These are phyloP conservation scores for Acorus calamus DNA, from an alignment of 106 monocot genomes.

Conservation along the genomic window DNA sequence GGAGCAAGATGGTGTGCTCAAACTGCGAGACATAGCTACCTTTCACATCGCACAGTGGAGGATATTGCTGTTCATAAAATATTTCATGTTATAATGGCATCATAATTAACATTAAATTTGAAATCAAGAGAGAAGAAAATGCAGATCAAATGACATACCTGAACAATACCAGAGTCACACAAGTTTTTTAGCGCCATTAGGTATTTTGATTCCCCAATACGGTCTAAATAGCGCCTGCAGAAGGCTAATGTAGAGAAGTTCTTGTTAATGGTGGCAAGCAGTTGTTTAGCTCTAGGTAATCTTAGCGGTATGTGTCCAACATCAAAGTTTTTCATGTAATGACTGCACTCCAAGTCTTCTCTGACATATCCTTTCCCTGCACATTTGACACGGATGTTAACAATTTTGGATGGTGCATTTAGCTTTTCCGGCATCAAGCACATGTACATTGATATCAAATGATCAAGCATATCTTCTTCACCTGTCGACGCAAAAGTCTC, in stretches of 20 bases:
- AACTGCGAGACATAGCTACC: constrained; percentile 95
- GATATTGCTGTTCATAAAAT: constrained; percentile 51
- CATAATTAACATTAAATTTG: neutral
- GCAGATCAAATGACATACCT: constrained; percentile 34
- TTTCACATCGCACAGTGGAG: constrained; percentile 82
- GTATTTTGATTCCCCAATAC: constrained; percentile 85
- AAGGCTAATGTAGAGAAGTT: constrained; percentile 89
- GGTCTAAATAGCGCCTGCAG: constrained; percentile 87
- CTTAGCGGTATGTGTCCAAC: constrained; percentile 81
- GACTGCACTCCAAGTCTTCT: constrained; percentile 93
- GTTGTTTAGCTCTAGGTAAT: constrained; percentile 77
- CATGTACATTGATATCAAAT: no score
- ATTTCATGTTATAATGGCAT: neutral
- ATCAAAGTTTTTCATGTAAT: constrained; percentile 98
- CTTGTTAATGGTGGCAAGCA: constrained; percentile 82
- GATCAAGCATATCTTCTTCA: constrained; percentile 6
- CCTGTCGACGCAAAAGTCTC: constrained; percentile 98
- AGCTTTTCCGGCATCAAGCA: neutral
- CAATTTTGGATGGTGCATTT: neutral
- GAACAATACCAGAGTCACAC: constrained; percentile 85
- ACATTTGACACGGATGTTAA: neutral
- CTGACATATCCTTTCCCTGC: constrained; percentile 90
- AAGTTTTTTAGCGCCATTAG: constrained; percentile 89
- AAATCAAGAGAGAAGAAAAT: neutral
- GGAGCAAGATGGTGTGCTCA: constrained; percentile 92